A percentile compares a stretch with the other conserved stretches of the same genome.
phyloP scores from a whole-genome alignment of 306 rosid genomes.

The Inga leiocalycina region DNA sequence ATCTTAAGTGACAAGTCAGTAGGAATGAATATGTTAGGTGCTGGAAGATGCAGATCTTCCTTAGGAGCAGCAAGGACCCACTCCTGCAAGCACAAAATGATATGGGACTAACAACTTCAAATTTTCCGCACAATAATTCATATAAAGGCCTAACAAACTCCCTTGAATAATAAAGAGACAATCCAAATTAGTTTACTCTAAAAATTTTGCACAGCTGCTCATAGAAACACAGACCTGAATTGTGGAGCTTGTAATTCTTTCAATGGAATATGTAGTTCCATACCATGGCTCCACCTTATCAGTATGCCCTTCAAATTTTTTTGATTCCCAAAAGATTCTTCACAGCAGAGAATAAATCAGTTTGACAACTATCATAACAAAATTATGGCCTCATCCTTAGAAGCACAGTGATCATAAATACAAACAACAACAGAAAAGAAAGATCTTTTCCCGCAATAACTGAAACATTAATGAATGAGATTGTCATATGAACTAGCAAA shows the following conservation, averaged over 20 bases:
- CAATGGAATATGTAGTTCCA: constrained; percentile 78
- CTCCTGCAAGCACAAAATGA: constrained; percentile 55
- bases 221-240: constrained; percentile 67
- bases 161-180: constrained; percentile 26
- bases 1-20: constrained; percentile 79
- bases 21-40: constrained; percentile 74
- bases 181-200: constrained; percentile 28
- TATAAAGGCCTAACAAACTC: constrained; percentile 21
- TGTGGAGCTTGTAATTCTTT: constrained; percentile 55
- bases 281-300: constrained; percentile 92
- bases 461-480: constrained; percentile 1
- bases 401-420: constrained; percentile 20
- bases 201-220: constrained; percentile 16
- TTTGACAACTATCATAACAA: constrained; percentile 22
- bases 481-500: constrained; percentile 26
- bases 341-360: constrained; percentile 30
- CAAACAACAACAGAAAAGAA: neutral
- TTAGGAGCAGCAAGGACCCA: constrained; percentile 79
- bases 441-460: neutral
- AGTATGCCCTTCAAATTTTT: constrained; percentile 71
- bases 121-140: constrained; percentile 18
- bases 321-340: constrained; percentile 96
- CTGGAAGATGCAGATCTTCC: constrained; percentile 82
- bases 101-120: constrained; percentile 31
- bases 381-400: constrained; percentile 6